Conservation (phyloP, 1,284 basidiomycete species). For the Apiotrichum gracile region DNA sequence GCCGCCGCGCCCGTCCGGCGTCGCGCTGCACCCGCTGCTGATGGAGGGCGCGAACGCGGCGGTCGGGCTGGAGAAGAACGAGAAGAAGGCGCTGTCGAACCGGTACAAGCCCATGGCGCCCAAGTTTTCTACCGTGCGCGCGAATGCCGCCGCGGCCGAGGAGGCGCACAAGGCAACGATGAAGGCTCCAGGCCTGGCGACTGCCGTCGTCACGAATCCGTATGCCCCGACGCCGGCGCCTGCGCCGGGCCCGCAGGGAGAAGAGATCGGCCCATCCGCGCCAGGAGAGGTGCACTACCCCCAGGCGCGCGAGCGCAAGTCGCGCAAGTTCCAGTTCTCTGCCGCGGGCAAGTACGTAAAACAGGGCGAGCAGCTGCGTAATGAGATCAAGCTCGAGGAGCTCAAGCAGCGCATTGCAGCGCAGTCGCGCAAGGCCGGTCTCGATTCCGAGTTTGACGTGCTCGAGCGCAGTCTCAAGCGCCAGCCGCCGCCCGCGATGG, state of each 20-base stretch:
- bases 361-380: slow-evolving; percentile 74
- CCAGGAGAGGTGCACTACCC: slow-evolving; percentile 64
- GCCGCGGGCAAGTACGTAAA: slow-evolving; percentile 84
- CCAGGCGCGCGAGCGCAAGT: slow-evolving; percentile 51
- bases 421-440: slow-evolving; percentile 81
- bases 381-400: slow-evolving; percentile 77
- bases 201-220: slow-evolving; percentile 57
- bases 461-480: slow-evolving; percentile 82
- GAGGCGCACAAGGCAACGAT: slow-evolving; percentile 9
- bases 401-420: slow-evolving; percentile 90
- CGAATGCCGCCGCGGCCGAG: slow-evolving; percentile 32
- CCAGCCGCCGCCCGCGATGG: slow-evolving; percentile 75
- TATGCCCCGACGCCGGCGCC: slow-evolving; percentile 53
- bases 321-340: slow-evolving; percentile 71
- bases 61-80: slow-evolving; percentile 32
- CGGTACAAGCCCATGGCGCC: slow-evolving; percentile 93
- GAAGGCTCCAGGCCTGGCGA: slow-evolving; percentile 10
- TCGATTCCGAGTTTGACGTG: slow-evolving; percentile 85
- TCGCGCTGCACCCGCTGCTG: slow-evolving; percentile 81
- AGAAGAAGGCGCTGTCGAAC: slow-evolving; percentile 36
- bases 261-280: slow-evolving; percentile 53
- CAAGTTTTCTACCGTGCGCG: slow-evolving; percentile 90
- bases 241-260: slow-evolving; percentile 44
- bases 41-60: slow-evolving; percentile 49
- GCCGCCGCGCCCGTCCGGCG: slow-evolving; percentile 7